Evolutionary conservation across 768 basidiomycete genomes (phyloP), one percentile per base, ranked within the genome.

Genomic region (Lanmaoa rubissima): DNA sequence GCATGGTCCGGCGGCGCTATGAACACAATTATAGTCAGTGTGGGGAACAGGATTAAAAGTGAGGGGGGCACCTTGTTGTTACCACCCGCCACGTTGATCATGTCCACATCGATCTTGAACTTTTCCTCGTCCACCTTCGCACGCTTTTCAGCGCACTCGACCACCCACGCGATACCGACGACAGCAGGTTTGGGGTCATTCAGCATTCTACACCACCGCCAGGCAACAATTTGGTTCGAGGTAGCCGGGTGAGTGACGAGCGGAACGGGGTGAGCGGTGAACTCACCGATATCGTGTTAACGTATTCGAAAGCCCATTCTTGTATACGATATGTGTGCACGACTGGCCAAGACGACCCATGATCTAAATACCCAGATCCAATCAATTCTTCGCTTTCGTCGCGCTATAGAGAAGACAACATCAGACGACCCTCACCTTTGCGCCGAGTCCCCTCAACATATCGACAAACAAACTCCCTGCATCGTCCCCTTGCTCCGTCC

Each of bases 121-220:
- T 74, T 78, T 4, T 75, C 69, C 67, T 92, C 92, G 24, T 87
- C 89, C 4, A 88, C 82, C 44, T 73, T 80, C 39, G 70, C 70
- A 44, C 80, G 78, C 59, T 85, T 82, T 63, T 94, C 92, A 2
- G 81, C 87, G 61, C 92, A 95, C 65, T 91, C 86, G 2, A 94
- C 89, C 5, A 95, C 88, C 93, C 93, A 94, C 17, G 84, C 87
- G 61, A 94, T 90, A 9, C 91, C 89, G 16, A 96, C 88, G 16
- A 92, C 85, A 26, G 75, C 61, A 0, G 93, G 93, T 65, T 86
- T 80, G 65, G 69, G 89, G 40, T 91, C 86, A 44, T 82, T 75
- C 24, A 90, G 73, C 47, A 84, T 66, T 51, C 88, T 90, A 35
- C 11, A 43, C 31, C 11, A 43, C 31, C 40, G 4, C 26, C 40